Evolutionary conservation across 768 basidiomycete species (phyloP).

Genomic region (Epithele typhae): DNA sequence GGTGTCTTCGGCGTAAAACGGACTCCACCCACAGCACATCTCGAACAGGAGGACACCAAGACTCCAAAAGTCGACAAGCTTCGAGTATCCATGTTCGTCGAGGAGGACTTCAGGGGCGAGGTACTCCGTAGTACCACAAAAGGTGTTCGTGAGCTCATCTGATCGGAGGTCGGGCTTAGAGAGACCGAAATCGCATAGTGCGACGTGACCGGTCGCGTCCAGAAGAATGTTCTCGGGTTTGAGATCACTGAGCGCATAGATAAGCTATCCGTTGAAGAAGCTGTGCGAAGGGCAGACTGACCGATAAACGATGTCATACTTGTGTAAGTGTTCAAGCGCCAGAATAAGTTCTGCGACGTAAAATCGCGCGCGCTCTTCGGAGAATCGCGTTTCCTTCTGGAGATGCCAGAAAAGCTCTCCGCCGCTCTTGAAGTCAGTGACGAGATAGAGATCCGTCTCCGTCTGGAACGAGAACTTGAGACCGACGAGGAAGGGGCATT

Average conservation of each 20-base stretch:
- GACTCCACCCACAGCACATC: constrained; percentile 99
- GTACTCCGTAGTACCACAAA: constrained; percentile 98
- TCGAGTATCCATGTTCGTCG: constrained; percentile 97
- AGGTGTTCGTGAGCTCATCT: constrained; percentile 97
- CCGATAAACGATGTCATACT: constrained; percentile 94
- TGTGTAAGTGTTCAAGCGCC: constrained; percentile 95
- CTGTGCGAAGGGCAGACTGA: constrained; percentile 30
- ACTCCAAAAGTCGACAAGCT: constrained; percentile 98
- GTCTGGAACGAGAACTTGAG: constrained; percentile 99
- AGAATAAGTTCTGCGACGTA: constrained; percentile 95
- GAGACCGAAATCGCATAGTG: constrained; percentile 96
- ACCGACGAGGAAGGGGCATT: constrained; percentile 96
- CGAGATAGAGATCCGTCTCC: constrained; percentile 89
- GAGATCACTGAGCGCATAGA: constrained; percentile 59
- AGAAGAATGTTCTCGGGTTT: constrained; percentile 99
- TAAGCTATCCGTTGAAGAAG: neutral
- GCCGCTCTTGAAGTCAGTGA: constrained; percentile 98
- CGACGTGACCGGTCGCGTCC: constrained; percentile 97
- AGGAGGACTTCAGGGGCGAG: constrained; percentile 98
- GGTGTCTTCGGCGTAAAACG: constrained; percentile 98
- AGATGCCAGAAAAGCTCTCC: constrained; percentile 99
- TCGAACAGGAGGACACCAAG: constrained; percentile 95
- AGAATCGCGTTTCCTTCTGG: constrained; percentile 91
- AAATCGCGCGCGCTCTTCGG: constrained; percentile 90
- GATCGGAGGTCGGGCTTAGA: constrained; percentile 93